Conservation (phyloP, 257 asterid genomes). For the Pogostemon cablin region DNA sequence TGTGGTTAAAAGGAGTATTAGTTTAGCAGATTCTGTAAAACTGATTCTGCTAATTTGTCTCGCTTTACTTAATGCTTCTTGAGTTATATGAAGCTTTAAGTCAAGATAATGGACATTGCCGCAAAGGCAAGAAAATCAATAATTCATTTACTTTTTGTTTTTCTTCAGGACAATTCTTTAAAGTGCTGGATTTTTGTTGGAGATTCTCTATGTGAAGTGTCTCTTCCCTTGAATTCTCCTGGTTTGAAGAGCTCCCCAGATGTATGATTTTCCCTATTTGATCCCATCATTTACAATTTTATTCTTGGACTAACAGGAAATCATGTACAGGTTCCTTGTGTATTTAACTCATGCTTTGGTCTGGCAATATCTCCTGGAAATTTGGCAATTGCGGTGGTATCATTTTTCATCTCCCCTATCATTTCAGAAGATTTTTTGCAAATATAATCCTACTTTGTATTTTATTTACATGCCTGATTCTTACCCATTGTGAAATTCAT, state of each 20-base stretch:
- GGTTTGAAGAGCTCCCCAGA: slow-evolving; percentile 59
- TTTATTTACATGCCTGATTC: slow-evolving; percentile 9
- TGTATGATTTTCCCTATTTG: slow-evolving; percentile 50
- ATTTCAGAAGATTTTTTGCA: not conserved
- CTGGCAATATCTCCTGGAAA: slow-evolving; percentile 88
- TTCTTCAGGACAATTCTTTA: slow-evolving; percentile 68
- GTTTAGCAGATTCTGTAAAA: slow-evolving; percentile 6
- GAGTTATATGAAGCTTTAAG: slow-evolving; percentile 6
- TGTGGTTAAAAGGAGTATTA: slow-evolving; percentile 10
- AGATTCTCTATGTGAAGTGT: slow-evolving; percentile 55
- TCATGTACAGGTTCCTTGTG: slow-evolving; percentile 62
- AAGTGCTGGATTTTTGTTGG: slow-evolving; percentile 71
- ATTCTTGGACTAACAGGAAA: slow-evolving; percentile 32
- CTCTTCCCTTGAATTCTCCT: slow-evolving; percentile 63
- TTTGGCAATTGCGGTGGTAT: slow-evolving; percentile 88
- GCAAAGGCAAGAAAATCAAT: slow-evolving; percentile 1
- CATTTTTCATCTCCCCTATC: slow-evolving; percentile 19
- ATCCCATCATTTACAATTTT: slow-evolving; percentile 13
- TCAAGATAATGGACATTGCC: slow-evolving; percentile 27
- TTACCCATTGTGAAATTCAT: slow-evolving; percentile 5
- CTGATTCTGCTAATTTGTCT: slow-evolving; percentile 6
- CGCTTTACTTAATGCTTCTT: slow-evolving; percentile 8
- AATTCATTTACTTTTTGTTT: not conserved
- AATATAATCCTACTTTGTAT: slow-evolving; percentile 4
- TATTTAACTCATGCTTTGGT: slow-evolving; percentile 84